phyloP scores from a whole-genome alignment of 2,329 filamentous ascomycete genomes.

The Penicillium hesseltinei region DNA sequence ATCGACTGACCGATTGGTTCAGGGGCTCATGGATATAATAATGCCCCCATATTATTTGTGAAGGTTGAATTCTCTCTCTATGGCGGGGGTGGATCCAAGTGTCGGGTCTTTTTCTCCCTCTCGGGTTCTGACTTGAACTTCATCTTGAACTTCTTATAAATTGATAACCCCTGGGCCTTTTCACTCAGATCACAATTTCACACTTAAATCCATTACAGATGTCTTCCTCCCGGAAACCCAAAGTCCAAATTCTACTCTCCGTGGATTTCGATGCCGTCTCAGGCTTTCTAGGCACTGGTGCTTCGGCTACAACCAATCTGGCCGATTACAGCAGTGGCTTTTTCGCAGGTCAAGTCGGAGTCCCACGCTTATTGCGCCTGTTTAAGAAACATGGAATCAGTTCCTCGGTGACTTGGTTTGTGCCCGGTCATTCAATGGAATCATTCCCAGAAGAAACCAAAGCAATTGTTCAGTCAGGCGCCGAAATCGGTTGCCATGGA shows the following conservation, averaged over 20 bases:
- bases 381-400: slow-evolving; percentile 53
- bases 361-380: slow-evolving; percentile 54
- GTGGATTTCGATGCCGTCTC: slow-evolving; percentile 60
- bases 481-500: slow-evolving; percentile 54
- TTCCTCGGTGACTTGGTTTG: slow-evolving; percentile 59
- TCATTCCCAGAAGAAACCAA: slow-evolving; percentile 54
- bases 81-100: slow-evolving; percentile 3
- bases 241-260: slow-evolving; percentile 32
- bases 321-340: slow-evolving; percentile 57
- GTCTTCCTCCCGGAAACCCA: slow-evolving; percentile 1
- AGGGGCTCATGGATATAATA: too few species aligned
- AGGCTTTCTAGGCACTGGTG: slow-evolving; percentile 59
- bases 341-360: slow-evolving; percentile 58
- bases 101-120: slow-evolving; percentile 1
- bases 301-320: slow-evolving; percentile 51
- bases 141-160: not conserved
- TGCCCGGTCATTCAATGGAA: slow-evolving; percentile 59
- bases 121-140: not conserved
- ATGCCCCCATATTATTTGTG: too few species aligned
- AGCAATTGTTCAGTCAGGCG: slow-evolving; percentile 52
- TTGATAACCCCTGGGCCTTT: not conserved
- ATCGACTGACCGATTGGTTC: too few species aligned
- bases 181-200: not conserved
- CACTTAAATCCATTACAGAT: not conserved
- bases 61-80: not conserved